Base-by-base conservation (phyloP, 305 asterid species). In the Solanum hybrid region DNA sequence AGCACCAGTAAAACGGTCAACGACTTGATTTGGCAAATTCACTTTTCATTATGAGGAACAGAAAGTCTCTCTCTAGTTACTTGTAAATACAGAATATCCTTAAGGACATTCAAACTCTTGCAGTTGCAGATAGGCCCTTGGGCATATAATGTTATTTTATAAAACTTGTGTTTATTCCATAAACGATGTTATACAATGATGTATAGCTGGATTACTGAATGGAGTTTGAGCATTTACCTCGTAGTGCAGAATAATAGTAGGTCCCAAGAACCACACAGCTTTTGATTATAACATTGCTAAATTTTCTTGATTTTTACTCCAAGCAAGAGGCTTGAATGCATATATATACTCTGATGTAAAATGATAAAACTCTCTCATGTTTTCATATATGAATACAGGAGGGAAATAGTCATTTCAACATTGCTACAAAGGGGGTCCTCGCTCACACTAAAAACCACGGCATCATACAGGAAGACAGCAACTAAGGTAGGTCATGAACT, bases 1-100 rank as follows among this genome's bases (percentile, higher is more conserved):
- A 93, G 99, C 98, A 90, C 99, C 99, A 2, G 98, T 96, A 6
- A 89, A 89, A 22, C 95, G 98, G 14, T 85, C 92, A 67, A 39
- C 92, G 80, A 84, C 90, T 90, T 93, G 92, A 94, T 31, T 87
- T 87, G 71, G 83, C 75, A 40, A 79, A 36, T 40, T 40, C 89
- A 75, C 14, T 40, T 74, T 26, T 81, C 35, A 39, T 81, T 81
- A 39, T 26, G 36, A 39, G 86, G 36, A 81, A 7, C 7, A 81
- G 13, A 22, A 81, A 40, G n/a, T 7, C 1, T 39, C 14, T 81
- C n/a, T 40, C 86, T 12, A 40, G 26, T 26, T 26, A 40, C 86
- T 80, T 40, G 86, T 81, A 40, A 81, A 81, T 81, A 26, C 69
- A 81, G 67, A 81, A 81, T 20, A 80, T 37, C 22, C 35, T 7